Conservation (phyloP, 768 basidiomycete genomes). For the Termitomyces sp. region DNA sequence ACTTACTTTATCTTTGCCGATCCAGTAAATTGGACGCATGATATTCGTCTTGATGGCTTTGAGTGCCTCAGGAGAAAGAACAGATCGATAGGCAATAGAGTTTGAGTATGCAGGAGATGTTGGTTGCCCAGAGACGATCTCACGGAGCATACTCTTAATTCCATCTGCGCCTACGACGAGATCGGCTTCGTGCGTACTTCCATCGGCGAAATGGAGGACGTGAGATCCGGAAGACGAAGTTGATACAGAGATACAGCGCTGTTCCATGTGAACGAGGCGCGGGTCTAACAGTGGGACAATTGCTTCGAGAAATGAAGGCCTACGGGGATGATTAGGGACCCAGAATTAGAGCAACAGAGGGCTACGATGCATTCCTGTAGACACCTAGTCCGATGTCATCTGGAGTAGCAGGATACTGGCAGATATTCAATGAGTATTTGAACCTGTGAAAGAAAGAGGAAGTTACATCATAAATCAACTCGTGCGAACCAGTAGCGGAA, state of each 20-base stretch:
- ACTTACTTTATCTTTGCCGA: conserved; percentile 44
- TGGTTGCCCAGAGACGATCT: conserved; percentile 22
- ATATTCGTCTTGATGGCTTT: conserved; percentile 35
- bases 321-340: conserved; percentile 15
- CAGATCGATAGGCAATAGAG: conserved; percentile 45
- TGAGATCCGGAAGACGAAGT: conserved; percentile 21
- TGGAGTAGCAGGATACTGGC: conserved; percentile 28
- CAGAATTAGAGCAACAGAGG: background rate
- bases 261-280: conserved; percentile 41
- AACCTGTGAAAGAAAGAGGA: background rate
- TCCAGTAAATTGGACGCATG: conserved; percentile 36
- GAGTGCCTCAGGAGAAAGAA: conserved; percentile 37
- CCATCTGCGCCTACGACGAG: conserved; percentile 52
- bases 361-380: conserved; percentile 26
- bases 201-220: conserved; percentile 44
- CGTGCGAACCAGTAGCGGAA: conserved; percentile 37
- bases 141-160: conserved; percentile 43
- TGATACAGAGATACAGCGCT: conserved; percentile 38
- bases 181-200: conserved; percentile 41
- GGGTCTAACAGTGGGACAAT: conserved; percentile 41
- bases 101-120: conserved; percentile 37
- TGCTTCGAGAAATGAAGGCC: conserved; percentile 48
- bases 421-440: background rate
- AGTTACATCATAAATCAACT: conserved; percentile 42
- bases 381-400: conserved; percentile 40